phyloP scores from a whole-genome alignment of 768 basidiomycete genomes.

The Rhodosporidiobolus odoratus region DNA sequence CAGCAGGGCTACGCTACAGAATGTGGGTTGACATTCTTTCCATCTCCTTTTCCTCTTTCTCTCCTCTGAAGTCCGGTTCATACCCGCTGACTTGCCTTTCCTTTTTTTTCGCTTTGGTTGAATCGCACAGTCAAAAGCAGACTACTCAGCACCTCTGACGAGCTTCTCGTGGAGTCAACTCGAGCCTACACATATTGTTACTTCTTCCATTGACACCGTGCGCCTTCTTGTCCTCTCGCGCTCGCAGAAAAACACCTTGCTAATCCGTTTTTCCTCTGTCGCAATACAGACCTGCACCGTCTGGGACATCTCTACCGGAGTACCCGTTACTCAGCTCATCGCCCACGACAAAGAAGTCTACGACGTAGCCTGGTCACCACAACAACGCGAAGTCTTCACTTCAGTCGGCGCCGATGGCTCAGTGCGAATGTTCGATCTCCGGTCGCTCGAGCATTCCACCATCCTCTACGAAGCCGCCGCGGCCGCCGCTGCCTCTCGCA shows the following conservation, averaged over 20 bases:
- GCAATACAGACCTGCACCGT: slow-evolving; percentile 65
- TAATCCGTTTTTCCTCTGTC: background rate
- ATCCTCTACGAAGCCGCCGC: slow-evolving; percentile 76
- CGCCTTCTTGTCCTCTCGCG: background rate
- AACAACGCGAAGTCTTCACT: slow-evolving; percentile 85
- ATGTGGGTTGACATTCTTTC: slow-evolving; percentile 20
- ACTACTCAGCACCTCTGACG: slow-evolving; percentile 86
- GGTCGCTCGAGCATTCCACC: slow-evolving; percentile 94
- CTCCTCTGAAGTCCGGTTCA: background rate
- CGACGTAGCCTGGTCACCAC: slow-evolving; percentile 97
- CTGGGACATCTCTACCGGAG: slow-evolving; percentile 93
- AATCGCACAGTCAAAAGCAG: slow-evolving; percentile 77
- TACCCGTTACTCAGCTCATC: slow-evolving; percentile 84
- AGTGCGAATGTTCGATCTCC: slow-evolving; percentile 89
- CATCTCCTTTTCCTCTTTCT: too few relatives aligned
- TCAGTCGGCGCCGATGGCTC: slow-evolving; percentile 97
- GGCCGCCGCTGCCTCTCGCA: background rate
- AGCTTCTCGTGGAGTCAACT: slow-evolving; percentile 98
- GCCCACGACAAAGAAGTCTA: slow-evolving; percentile 95
- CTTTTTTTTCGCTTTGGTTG: background rate
- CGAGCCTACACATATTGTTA: slow-evolving; percentile 82
- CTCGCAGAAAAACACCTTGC: background rate
- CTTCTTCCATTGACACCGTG: slow-evolving; percentile 88
- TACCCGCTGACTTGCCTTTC: background rate
- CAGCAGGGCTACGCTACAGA: slow-evolving; percentile 29